Percentiles rank a stretch among this genome's conserved stretches.
phyloP scores from a whole-genome alignment of 352 stramenopile genomes.

The Pythium volutum region DNA sequence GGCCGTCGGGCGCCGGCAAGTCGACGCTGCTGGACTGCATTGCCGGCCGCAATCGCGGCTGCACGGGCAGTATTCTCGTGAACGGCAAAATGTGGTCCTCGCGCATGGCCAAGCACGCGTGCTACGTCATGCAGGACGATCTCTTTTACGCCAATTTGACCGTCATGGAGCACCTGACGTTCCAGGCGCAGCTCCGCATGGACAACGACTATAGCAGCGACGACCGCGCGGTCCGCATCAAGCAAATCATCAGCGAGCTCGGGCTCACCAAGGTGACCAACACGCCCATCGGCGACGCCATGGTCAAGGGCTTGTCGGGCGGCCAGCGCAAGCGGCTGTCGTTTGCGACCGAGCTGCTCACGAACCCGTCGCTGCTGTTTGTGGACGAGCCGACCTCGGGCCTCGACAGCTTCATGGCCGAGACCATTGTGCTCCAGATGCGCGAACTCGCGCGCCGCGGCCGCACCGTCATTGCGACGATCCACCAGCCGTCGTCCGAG shows the following conservation, averaged over 20 bases:
- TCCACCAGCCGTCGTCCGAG: conserved; percentile 63
- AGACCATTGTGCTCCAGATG: conserved; percentile 47
- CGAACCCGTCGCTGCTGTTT: conserved; percentile 77
- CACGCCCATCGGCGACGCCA: conserved; percentile 61
- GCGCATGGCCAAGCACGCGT: conserved; percentile 34
- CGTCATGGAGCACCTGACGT: conserved; percentile 83
- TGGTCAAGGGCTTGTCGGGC: conserved; percentile 51
- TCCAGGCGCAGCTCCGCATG: conserved; percentile 84
- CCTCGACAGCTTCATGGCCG: conserved; percentile 56
- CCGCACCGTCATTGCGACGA: conserved; percentile 84
- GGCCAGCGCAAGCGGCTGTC: conserved; percentile 50
- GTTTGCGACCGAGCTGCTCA: conserved; percentile 77
- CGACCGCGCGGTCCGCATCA: conserved; percentile 39
- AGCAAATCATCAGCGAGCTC: conserved; percentile 38
- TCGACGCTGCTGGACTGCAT: conserved; percentile 56
- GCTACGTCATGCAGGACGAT: conserved; percentile 91
- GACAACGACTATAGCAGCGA: conserved; percentile 27
- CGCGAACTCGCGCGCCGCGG: conserved; percentile 68
- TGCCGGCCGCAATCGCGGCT: conserved; percentile 33
- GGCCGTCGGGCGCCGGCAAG: conserved; percentile 52
- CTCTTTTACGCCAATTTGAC: conserved; percentile 88
- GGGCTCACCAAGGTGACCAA: conserved; percentile 38
- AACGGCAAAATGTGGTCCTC: conserved; percentile 43
- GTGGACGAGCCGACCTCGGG: conserved; percentile 82
- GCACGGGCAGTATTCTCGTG: conserved; percentile 30